Evolutionary conservation across 805 yeast species (phyloP), one percentile per base, ranked within the genome.

Genomic region (Wickerhamiella alocasiicola): DNA sequence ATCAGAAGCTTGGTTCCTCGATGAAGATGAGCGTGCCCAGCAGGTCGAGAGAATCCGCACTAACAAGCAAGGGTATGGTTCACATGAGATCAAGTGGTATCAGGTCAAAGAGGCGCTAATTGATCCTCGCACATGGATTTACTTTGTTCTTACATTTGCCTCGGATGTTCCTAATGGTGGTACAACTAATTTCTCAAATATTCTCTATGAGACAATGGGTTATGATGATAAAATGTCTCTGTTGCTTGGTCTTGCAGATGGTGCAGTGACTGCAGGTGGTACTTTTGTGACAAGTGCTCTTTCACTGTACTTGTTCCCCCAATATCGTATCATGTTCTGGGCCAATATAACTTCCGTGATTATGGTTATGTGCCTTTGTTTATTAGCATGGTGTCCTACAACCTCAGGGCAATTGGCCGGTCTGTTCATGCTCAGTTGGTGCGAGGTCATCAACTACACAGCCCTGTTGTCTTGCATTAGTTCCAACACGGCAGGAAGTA

Each of bases 401-500:
- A 52, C 52, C 15, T 54, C 55, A 21, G 63, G 68, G 12, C 55
- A 58, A 48, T 60, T 66, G 18, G 66, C 66, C 2, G 68, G 70
- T 31, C 63, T 58, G 20, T 59, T 58, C 39, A 41, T 71, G 31
- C 52, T 53, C 45, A 56, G 57, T n/a, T 44, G 46, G 21, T 32
- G 42, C 15, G 21, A 34, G 3, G 41, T 43, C 2, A 42, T 27
- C 70, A 51, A 61, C 66, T 42, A 26, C 41, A 35, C 29, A 17
- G 37, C 36, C 4, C 24, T 44, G 17, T 16, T 44, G 9, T 42
- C 45, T 2, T 23, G 17, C 19, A 28, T 44, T 9, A 57, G 64
- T 26, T 62, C 72, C 3, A 68, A 80, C 55, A 69, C 76, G 24
- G 76, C 85, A 1, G 91, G 91, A 9, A 71, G 73, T 47, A 78